Evolutionary conservation across 1,284 basidiomycete species (phyloP).

Genomic region (Dichomitus squalens): DNA sequence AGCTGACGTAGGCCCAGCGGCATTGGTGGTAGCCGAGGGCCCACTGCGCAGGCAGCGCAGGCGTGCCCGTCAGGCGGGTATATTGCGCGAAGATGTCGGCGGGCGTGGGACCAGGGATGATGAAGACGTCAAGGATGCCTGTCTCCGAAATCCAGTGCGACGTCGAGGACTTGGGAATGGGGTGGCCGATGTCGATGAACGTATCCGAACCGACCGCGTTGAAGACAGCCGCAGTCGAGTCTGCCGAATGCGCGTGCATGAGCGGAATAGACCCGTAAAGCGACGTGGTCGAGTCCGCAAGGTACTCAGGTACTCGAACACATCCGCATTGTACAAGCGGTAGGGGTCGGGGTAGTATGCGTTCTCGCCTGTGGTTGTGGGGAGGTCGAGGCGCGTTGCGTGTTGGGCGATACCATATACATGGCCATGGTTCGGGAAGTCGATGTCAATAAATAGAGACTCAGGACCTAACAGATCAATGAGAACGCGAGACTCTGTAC

Average conservation of each 20-base stretch:
- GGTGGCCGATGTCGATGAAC: slow-evolving; percentile 88
- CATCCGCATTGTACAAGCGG: slow-evolving; percentile 94
- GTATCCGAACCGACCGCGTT: slow-evolving; percentile 93
- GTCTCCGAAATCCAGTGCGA: slow-evolving; percentile 99
- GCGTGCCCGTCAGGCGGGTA: slow-evolving; percentile 81
- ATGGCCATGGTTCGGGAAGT: slow-evolving; percentile 88
- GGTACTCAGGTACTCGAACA: slow-evolving; percentile 99
- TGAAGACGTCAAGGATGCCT: slow-evolving; percentile 92
- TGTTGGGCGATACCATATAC: slow-evolving; percentile 98
- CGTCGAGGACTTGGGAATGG: slow-evolving; percentile 64
- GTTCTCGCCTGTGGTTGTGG: slow-evolving; percentile 75
- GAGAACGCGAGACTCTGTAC: not conserved
- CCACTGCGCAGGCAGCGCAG: slow-evolving; percentile 89
- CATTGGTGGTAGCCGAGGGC: slow-evolving; percentile 97
- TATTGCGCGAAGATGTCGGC: slow-evolving; percentile 86
- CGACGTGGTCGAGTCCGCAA: slow-evolving; percentile 88
- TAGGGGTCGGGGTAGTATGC: slow-evolving; percentile 88
- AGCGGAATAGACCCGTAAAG: slow-evolving; percentile 93
- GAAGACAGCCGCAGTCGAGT: slow-evolving; percentile 89
- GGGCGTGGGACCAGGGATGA: slow-evolving; percentile 89
- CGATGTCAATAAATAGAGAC: slow-evolving; percentile 89
- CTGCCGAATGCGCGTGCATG: slow-evolving; percentile 88
- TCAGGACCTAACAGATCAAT: slow-evolving; percentile 73
- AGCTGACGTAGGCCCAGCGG: slow-evolving; percentile 97
- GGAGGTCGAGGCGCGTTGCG: slow-evolving; percentile 88